Conservation (phyloP, 2,329 filamentous ascomycete species). For the Alternaria infectoria region DNA sequence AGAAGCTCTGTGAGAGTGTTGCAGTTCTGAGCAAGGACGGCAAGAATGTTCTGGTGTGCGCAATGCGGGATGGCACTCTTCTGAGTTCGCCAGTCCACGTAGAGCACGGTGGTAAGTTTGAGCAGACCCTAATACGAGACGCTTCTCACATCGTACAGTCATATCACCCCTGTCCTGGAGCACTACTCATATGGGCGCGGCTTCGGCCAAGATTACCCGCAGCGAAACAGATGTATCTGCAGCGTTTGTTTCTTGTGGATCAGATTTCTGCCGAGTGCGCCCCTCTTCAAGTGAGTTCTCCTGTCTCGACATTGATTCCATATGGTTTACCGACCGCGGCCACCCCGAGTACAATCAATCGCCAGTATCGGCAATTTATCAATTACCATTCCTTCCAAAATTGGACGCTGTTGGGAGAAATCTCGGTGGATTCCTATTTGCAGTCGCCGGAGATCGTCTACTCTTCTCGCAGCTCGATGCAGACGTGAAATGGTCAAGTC, state of each 20-base stretch:
- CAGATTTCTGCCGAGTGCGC: constrained; percentile 45
- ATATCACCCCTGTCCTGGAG: constrained; percentile 11
- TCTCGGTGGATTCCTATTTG: constrained; percentile 55
- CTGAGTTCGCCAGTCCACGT: constrained; percentile 19
- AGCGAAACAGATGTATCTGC: constrained; percentile 31
- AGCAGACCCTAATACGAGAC: not conserved
- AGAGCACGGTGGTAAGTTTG: constrained; percentile 10
- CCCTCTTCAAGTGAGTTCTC: constrained; percentile 12
- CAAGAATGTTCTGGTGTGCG: constrained; percentile 38
- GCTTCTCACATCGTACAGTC: constrained; percentile 6
- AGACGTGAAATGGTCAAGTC: constrained; percentile 28
- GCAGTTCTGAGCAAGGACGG: constrained; percentile 23
- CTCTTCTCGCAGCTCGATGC: constrained; percentile 56
- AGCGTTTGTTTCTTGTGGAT: constrained; percentile 49
- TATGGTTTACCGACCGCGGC: constrained; percentile 46
- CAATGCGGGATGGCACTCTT: constrained; percentile 44
- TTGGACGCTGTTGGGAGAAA: constrained; percentile 48
- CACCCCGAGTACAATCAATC: constrained; percentile 39
- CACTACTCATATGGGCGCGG: constrained; percentile 32
- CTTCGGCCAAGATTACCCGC: constrained; percentile 31
- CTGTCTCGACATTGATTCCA: constrained; percentile 36
- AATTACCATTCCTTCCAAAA: constrained; percentile 28
- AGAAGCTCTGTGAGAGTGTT: constrained; percentile 40
- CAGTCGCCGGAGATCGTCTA: constrained; percentile 55
- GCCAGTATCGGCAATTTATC: constrained; percentile 39